Conservation (phyloP, 2,329 filamentous ascomycete genomes). For the Diaporthe humulicola region DNA sequence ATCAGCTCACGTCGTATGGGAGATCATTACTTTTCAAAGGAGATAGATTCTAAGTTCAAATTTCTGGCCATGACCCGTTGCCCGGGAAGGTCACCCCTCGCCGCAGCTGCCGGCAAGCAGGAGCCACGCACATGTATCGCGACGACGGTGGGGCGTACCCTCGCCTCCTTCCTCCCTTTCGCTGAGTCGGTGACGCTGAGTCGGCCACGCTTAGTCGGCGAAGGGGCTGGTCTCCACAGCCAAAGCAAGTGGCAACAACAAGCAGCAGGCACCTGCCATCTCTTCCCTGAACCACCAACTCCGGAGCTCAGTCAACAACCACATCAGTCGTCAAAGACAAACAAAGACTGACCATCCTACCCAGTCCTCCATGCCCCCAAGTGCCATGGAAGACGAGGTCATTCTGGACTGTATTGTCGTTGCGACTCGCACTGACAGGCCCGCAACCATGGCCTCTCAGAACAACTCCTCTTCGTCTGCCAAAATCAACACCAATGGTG, state of each 20-base stretch:
- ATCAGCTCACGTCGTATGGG: too few relatives aligned
- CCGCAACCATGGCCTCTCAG: not conserved
- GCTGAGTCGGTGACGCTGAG: too few relatives aligned
- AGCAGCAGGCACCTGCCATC: not conserved
- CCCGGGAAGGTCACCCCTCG: not conserved
- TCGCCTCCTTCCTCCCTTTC: not conserved
- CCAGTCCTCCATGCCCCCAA: not conserved
- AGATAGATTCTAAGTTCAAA: too few relatives aligned
- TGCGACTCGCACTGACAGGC: not conserved
- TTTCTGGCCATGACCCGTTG: not conserved
- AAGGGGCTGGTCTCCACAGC: not conserved
- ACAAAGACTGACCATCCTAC: not conserved
- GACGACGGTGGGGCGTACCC: not conserved
- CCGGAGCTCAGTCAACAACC: not conserved
- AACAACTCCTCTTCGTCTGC: not conserved
- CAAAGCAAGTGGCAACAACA: not conserved
- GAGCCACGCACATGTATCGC: not conserved
- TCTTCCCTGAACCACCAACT: not conserved
- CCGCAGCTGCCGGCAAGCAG: not conserved
- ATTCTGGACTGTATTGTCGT: not conserved
- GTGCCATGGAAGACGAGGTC: not conserved
- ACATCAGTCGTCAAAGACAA: not conserved
- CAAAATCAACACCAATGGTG: too few relatives aligned
- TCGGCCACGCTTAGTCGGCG: not conserved
- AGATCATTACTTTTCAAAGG: too few relatives aligned